Evolutionary conservation across 2,329 filamentous ascomycete genomes (phyloP).

Genomic region (Scytalidium sp.): DNA sequence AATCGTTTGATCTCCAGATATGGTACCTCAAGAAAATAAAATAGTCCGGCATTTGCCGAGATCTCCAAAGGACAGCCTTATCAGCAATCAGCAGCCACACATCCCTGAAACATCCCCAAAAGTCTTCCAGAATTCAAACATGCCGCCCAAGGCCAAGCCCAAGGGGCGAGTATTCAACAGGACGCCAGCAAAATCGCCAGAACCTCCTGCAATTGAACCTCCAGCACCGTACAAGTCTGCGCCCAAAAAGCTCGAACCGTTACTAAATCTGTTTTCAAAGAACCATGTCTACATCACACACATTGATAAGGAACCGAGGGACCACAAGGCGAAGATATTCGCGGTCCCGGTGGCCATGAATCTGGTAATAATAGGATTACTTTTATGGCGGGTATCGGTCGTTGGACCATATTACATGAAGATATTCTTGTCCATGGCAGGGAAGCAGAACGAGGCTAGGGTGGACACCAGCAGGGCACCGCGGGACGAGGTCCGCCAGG

Average conservation of each 20-base stretch:
- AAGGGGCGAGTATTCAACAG: slow-evolving; percentile 19
- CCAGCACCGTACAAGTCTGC: slow-evolving; percentile 68
- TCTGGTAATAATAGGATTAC: slow-evolving; percentile 57
- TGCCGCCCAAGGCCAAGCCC: slow-evolving; percentile 28
- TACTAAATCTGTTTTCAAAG: slow-evolving; percentile 64
- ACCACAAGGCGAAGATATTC: slow-evolving; percentile 82
- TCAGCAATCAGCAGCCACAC: background rate
- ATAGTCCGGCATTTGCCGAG: background rate
- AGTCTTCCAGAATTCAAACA: slow-evolving; percentile 11
- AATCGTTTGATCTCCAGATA: slow-evolving; percentile 6
- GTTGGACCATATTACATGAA: slow-evolving; percentile 68
- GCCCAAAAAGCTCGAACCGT: slow-evolving; percentile 59
- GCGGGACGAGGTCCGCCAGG: slow-evolving; percentile 52
- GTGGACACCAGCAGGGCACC: slow-evolving; percentile 56
- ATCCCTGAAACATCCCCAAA: background rate
- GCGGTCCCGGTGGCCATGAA: slow-evolving; percentile 77
- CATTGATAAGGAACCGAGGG: slow-evolving; percentile 66
- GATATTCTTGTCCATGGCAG: slow-evolving; percentile 26
- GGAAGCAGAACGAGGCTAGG: slow-evolving; percentile 54
- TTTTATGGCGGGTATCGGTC: slow-evolving; percentile 66
- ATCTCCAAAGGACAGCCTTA: background rate
- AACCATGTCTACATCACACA: slow-evolving; percentile 80
- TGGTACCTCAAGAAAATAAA: background rate
- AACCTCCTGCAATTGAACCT: slow-evolving; percentile 23
- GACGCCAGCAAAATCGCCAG: slow-evolving; percentile 9